Percentiles rank a stretch among this genome's conserved stretches.
Conservation (phyloP, 495 filamentous ascomycete genomes). For the Pseudotulostoma volvatum region DNA sequence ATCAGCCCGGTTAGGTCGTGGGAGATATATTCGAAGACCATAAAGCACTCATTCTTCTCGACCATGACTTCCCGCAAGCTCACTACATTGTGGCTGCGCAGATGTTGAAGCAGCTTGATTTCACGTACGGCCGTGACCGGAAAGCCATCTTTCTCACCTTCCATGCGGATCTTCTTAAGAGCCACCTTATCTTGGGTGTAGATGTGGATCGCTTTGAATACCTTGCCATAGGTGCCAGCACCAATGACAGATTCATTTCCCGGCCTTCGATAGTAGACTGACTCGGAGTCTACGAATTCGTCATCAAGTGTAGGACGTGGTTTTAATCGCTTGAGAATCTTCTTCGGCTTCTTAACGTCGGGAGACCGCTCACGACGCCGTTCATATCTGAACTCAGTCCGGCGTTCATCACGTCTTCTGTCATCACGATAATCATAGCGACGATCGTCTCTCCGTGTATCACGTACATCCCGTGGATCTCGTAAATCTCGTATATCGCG, state of each 20-base stretch:
- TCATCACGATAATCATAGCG: conserved; percentile 25
- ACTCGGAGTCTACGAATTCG: conserved; percentile 62
- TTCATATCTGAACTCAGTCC: conserved; percentile 22
- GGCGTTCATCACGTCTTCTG: conserved; percentile 19
- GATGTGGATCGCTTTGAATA: conserved; percentile 94
- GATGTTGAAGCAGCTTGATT: conserved; percentile 86
- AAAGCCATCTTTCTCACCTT: conserved; percentile 92
- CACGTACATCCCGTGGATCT: conserved; percentile 25
- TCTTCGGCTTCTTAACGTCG: conserved; percentile 43
- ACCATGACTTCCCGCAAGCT: conserved; percentile 83
- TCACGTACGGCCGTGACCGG: conserved; percentile 94
- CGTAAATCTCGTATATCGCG: conserved; percentile 25
- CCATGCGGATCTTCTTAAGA: conserved; percentile 88
- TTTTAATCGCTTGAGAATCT: conserved; percentile 54
- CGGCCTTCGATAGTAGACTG: conserved; percentile 80
- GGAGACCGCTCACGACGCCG: conserved; percentile 24
- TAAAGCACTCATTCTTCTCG: conserved; percentile 95
- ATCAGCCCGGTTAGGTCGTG: conserved; percentile 81
- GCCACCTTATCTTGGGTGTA: conserved; percentile 84
- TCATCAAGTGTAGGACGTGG: conserved; percentile 49
- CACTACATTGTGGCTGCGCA: conserved; percentile 86
- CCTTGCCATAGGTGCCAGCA: conserved; percentile 89
- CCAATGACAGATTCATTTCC: conserved; percentile 91
- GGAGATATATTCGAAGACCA: conserved; percentile 98
- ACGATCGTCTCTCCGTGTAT: conserved; percentile 28